A percentile compares a stretch with the other conserved stretches of the same genome.
Evolutionary conservation across 2,329 filamentous ascomycete species (phyloP).

Genomic region (Hyphodiscus sp.): DNA sequence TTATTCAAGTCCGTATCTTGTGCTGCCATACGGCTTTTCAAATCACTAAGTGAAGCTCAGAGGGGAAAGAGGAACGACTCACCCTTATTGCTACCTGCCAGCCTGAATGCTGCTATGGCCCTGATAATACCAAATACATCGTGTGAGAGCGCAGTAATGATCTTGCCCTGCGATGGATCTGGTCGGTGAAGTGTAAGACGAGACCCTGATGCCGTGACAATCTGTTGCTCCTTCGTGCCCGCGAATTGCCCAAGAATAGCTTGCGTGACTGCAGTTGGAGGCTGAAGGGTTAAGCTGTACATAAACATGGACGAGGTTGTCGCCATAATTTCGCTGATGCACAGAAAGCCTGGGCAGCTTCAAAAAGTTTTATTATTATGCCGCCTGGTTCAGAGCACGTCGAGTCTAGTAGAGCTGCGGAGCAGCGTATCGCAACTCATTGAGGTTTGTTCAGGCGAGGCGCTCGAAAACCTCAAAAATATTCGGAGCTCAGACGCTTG

Average conservation of each 20-base stretch:
- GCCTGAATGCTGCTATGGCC: conserved; percentile 77
- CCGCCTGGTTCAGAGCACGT: background rate
- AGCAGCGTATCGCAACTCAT: conserved; percentile 23
- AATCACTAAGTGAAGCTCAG: conserved; percentile 64
- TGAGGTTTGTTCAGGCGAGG: background rate
- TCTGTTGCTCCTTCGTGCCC: conserved; percentile 95
- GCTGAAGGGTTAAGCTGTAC: conserved; percentile 94
- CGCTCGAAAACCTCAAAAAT: background rate
- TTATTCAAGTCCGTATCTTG: conserved; percentile 28
- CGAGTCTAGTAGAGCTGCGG: conserved; percentile 15
- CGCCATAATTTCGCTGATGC: conserved; percentile 58
- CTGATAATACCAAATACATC: conserved; percentile 96
- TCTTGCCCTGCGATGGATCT: conserved; percentile 77
- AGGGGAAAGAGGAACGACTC: conserved; percentile 44
- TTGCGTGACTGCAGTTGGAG: conserved; percentile 81
- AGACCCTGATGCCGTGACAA: conserved; percentile 87
- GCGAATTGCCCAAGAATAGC: conserved; percentile 93
- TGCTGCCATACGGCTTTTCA: conserved; percentile 53
- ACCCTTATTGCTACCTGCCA: conserved; percentile 96
- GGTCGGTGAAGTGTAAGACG: conserved; percentile 82
- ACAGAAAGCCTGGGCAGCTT: conserved; percentile 26
- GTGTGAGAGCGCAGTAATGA: conserved; percentile 80
- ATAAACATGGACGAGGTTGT: conserved; percentile 98
- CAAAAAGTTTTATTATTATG: background rate
- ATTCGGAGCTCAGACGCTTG: background rate